Base-by-base conservation (phyloP, 192 early-diverging fungal genomes). In the Gaertneriomyces sp. region DNA sequence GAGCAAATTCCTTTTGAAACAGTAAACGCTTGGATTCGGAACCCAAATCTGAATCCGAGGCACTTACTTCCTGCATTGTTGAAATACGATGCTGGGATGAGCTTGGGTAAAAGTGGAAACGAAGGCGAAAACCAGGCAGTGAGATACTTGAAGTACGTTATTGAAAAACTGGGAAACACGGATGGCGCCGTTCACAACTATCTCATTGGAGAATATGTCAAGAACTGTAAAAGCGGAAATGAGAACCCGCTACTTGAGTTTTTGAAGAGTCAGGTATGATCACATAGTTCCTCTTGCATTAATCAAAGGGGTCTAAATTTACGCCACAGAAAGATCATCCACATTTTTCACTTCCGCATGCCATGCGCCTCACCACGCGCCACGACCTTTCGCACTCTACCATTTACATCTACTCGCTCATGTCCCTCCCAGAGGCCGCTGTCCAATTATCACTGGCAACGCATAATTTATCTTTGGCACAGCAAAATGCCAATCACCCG, bases 131-230 rank as follows among this genome's bases (percentile, higher is more conserved):
- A 94, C 74, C 93, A 95, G 76, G 90, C 92, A 0, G 88, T 95
- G 44, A 75, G 92, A 17, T 99, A 98, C 61, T 68, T 99, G 62
- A 85, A 87, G 5, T 90, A 91, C 73, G 89, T 91, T 16, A 91
- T 90, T 5, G 79, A 88, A 10, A 81, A 83, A 47, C 78, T 90
- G 17, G 81, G 78, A 41, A 95, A 93, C 59, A 87, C 87, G 4
- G 95, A 99, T 68, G 79, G 89, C 0, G 87, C 90, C 0, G 88
- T 99, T 52, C 95, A 99, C 80, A 99, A 99, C 76, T 95, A 89
- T 71, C 79, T 98, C 42, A 74, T 99, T 25, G 85, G 84, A 6
- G 61, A 93, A 4, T 92, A 90, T 64, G 88, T 89, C 0, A 81
- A 81, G 5, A 83, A 87, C 60, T 71, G 86, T 0, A 85, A 84